Percentiles rank a stretch among this genome's conserved stretches.
These are phyloP conservation scores for Xerocomus amazonicus DNA, from an alignment of 1,284 basidiomycete genomes.

Conservation along the genomic window DNA sequence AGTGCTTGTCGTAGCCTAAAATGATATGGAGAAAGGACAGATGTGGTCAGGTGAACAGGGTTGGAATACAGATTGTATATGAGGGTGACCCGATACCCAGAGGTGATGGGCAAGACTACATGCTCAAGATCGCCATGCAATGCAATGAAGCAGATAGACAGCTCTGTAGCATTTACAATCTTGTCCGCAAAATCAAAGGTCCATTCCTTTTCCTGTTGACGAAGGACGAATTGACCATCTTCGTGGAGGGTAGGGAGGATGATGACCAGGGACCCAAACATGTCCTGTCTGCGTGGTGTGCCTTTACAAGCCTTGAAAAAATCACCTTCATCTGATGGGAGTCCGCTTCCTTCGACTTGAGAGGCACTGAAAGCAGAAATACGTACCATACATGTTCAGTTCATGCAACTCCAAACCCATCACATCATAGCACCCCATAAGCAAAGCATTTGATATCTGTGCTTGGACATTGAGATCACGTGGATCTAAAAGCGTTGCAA, in stretches of 20 bases:
- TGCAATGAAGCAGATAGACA: conserved; percentile 21
- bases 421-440: too few relatives aligned
- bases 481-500: too few relatives aligned
- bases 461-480: too few relatives aligned
- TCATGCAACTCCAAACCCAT: conserved; percentile 36
- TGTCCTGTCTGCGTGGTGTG: conserved; percentile 27
- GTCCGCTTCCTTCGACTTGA: too few relatives aligned
- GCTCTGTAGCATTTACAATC: conserved; percentile 1
- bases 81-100: conserved; percentile 40
- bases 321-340: conserved; percentile 9
- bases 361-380: too few relatives aligned
- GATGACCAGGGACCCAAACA: conserved; percentile 40
- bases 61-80: conserved; percentile 38
- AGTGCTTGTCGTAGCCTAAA: too few relatives aligned
- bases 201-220: conserved; percentile 26
- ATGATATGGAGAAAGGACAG: too few relatives aligned
- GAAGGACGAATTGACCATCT: conserved; percentile 36
- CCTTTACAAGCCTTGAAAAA: conserved; percentile 19
- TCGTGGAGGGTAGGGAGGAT: conserved; percentile 36
- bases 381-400: conserved; percentile 34
- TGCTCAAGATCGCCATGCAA: conserved; percentile 41
- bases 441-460: too few relatives aligned
- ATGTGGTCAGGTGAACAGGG: too few relatives aligned
- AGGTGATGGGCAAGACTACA: conserved; percentile 37
- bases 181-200: conserved; percentile 22